Evolutionary conservation across 2,329 filamentous ascomycete species (phyloP), one percentile per base, ranked within the genome.

Genomic region (Harringtonia lauricola): DNA sequence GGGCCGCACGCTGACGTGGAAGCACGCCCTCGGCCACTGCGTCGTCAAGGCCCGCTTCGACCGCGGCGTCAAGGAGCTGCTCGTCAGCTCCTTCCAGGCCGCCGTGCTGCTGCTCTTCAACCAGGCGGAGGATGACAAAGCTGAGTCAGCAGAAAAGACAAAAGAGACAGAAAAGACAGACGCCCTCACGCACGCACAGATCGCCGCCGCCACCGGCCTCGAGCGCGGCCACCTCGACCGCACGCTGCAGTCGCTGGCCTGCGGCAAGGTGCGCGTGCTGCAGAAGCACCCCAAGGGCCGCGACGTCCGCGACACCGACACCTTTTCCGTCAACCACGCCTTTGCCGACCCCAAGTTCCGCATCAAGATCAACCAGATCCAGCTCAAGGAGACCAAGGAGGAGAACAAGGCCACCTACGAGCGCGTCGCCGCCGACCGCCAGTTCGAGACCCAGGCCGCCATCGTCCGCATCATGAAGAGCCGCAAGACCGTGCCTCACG

Each of bases 321-420:
- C 81, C 0, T 98, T 98, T 56, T 78, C 77, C 0, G 81, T 94
- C 56, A 95, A 95, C 65, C 63, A 72, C 36, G 60, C 60, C 15
- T 98, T 98, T 63, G 67, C 67, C 3, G 83, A 95, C 57, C 74
- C 81, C 18, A 94, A 92, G 62, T 84, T 86, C 63, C 80, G 88
- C 45, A 81, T 98, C 65, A 98, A 98, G 69, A 95, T 98, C 69
- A 98, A 96, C 65, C 90, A 95, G 64, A 92, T 98, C 54, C 92
- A 98, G 64, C 75, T 95, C 41, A 94, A 92, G 64, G 92, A 98
- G 65, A 96, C 92, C 1, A 85, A 84, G 55, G 84, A 90, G 57
- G 92, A 98, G 64, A 95, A 95, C 65, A 85, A 88, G 63, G 86
- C 84, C 54, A 96, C 89, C 1, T 88, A 96, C 62, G 83, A 95